phyloP scores from a whole-genome alignment of 305 asterid genomes.

The Lippia alba region DNA sequence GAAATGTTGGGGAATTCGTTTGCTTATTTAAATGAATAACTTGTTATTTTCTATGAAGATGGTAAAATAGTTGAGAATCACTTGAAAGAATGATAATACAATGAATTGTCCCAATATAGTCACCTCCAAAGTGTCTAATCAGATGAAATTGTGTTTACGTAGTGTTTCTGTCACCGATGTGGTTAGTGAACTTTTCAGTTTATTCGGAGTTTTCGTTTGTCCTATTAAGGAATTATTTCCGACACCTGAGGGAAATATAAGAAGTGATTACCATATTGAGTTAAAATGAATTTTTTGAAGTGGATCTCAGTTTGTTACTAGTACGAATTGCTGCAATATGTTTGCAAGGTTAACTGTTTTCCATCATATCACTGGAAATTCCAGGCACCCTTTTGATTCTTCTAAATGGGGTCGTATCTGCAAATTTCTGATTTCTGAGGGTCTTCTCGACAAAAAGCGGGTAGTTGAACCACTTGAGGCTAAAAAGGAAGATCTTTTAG shows the following conservation, averaged over 20 bases:
- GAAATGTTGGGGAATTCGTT: not conserved
- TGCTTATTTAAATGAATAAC: not conserved
- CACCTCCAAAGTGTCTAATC: not conserved
- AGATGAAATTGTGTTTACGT: not conserved
- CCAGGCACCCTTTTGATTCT: conserved; percentile 98
- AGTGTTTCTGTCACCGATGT: not conserved
- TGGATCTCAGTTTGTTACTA: not conserved
- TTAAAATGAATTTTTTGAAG: not conserved
- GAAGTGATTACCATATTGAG: not conserved
- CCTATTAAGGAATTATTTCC: not conserved
- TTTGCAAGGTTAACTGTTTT: conserved; percentile 7
- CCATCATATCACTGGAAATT: conserved; percentile 24
- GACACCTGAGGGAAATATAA: conserved; percentile 15
- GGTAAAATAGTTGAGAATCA: not conserved
- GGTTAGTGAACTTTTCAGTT: not conserved
- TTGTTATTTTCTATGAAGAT: conserved; percentile 5
- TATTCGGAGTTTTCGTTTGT: conserved; percentile 8
- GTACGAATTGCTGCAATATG: not conserved
- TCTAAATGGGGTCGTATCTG: conserved; percentile 98
- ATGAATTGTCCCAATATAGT: not conserved
- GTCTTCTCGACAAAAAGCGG: conserved; percentile 59
- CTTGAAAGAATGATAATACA: conserved; percentile 4
- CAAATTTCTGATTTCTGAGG: conserved; percentile 65
- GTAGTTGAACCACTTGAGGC: conserved; percentile 92
- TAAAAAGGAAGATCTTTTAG: conserved; percentile 80